Percentiles rank a stretch among this genome's conserved stretches.
phyloP scores from a whole-genome alignment of 139 green algal genomes.

The Chlorella sp. region DNA sequence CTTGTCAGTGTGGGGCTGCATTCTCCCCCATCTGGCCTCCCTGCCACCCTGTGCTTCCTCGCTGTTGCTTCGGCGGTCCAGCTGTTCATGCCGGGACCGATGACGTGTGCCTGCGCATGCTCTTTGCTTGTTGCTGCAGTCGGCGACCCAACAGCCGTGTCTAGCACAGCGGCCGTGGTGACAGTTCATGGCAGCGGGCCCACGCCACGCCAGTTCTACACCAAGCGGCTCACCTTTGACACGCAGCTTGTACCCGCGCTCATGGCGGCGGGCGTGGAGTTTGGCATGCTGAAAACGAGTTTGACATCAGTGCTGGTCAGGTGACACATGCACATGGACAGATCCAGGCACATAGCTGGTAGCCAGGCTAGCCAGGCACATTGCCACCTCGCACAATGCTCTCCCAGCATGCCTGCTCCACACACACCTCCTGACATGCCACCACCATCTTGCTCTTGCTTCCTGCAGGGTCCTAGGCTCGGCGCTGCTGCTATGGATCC shows the following conservation, averaged over 20 bases:
- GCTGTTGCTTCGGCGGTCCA: too few species aligned
- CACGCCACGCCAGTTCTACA: constrained; percentile 40
- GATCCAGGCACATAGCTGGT: too few species aligned
- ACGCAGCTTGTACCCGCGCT: constrained; percentile 56
- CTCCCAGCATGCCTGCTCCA: neutral
- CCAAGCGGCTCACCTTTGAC: constrained; percentile 44
- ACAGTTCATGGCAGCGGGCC: constrained; percentile 1
- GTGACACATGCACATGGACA: too few species aligned
- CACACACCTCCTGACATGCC: too few species aligned
- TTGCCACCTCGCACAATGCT: too few species aligned
- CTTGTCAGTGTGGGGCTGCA: too few species aligned
- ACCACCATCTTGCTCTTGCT: too few species aligned
- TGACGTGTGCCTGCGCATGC: too few species aligned
- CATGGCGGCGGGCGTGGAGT: constrained; percentile 54
- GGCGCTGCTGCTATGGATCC: constrained; percentile 81
- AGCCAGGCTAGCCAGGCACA: too few species aligned
- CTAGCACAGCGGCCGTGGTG: neutral
- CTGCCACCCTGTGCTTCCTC: too few species aligned
- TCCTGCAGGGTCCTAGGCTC: constrained; percentile 42
- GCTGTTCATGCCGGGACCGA: too few species aligned
- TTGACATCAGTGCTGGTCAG: constrained; percentile 22
- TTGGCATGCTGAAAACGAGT: constrained; percentile 48
- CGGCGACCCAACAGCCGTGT: neutral
- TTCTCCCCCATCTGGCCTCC: too few species aligned
- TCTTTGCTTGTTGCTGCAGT: neutral